Percentiles rank a stretch among this genome's conserved stretches.
Conservation (phyloP, 2,329 filamentous ascomycete genomes). For the Epichloe aotearoae region DNA sequence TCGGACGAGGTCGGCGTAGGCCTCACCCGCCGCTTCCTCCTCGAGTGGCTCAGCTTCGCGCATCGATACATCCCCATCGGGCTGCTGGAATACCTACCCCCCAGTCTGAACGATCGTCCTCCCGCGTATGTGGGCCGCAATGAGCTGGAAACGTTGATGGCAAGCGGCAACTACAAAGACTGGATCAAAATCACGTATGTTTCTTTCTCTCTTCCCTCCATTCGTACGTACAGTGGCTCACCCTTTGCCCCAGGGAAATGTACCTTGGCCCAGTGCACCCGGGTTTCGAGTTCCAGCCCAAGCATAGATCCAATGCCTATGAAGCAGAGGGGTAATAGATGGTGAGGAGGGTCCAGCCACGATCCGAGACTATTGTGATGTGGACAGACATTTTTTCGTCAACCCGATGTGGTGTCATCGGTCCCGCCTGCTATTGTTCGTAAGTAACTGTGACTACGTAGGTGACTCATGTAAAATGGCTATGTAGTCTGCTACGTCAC, state of each 20-base stretch:
- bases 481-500: no score
- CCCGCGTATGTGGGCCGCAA: slow-evolving; percentile 73
- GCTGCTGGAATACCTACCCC: slow-evolving; percentile 75
- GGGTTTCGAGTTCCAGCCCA: slow-evolving; percentile 88
- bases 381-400: background rate
- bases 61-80: slow-evolving; percentile 87
- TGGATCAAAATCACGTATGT: slow-evolving; percentile 97
- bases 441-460: no score
- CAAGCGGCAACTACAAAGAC: slow-evolving; percentile 83
- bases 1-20: slow-evolving; percentile 90
- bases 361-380: background rate
- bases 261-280: slow-evolving; percentile 84
- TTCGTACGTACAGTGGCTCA: background rate
- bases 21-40: slow-evolving; percentile 77
- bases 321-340: slow-evolving; percentile 55
- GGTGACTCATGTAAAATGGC: no score
- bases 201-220: background rate
- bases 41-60: slow-evolving; percentile 92
- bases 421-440: no score
- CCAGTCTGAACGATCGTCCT: slow-evolving; percentile 77
- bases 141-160: slow-evolving; percentile 87
- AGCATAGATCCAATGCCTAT: slow-evolving; percentile 92
- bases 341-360: background rate
- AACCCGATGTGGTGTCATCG: no score
- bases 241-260: slow-evolving; percentile 60